phyloP scores from a whole-genome alignment of 768 basidiomycete genomes.

The Trametes elegans region DNA sequence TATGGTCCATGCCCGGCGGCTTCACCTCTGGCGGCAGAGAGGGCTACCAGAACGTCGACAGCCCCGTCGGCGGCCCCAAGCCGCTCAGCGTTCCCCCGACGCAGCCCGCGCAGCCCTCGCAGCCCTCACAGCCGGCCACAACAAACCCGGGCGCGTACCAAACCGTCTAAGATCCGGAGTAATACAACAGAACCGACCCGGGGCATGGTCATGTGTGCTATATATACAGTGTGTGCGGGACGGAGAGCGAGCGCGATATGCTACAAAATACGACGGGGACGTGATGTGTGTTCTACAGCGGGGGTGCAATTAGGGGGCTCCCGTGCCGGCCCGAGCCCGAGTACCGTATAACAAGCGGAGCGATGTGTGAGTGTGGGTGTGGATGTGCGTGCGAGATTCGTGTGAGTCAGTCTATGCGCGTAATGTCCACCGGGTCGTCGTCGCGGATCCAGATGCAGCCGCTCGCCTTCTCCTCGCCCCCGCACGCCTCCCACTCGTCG shows the following conservation, averaged over 20 bases:
- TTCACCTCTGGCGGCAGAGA: slow-evolving; percentile 35
- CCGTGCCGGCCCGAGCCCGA: neutral
- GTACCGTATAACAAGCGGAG: neutral
- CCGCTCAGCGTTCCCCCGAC: slow-evolving; percentile 25
- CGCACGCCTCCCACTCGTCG: slow-evolving; percentile 37
- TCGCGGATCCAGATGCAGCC: slow-evolving; percentile 31
- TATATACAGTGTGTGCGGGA: slow-evolving; percentile 9
- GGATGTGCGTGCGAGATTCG: neutral
- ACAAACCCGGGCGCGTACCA: slow-evolving; percentile 34
- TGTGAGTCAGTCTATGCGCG: slow-evolving; percentile 17
- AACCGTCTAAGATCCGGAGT: slow-evolving; percentile 23
- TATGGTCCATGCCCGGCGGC: slow-evolving; percentile 46
- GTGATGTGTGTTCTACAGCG: neutral
- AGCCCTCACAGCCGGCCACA: slow-evolving; percentile 15
- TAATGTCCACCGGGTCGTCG: slow-evolving; percentile 23
- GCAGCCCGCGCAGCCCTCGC: slow-evolving; percentile 18
- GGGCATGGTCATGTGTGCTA: slow-evolving; percentile 4
- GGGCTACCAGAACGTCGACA: slow-evolving; percentile 39
- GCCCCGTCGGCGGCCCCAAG: slow-evolving; percentile 25
- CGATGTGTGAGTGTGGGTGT: neutral
- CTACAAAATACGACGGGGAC: slow-evolving; percentile 8
- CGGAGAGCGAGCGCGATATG: neutral
- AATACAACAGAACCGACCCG: neutral
- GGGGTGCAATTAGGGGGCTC: neutral
- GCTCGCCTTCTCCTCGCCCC: slow-evolving; percentile 29